Conservation (phyloP, 2,329 filamentous ascomycete species). For the Pseudocercospora cruenta region DNA sequence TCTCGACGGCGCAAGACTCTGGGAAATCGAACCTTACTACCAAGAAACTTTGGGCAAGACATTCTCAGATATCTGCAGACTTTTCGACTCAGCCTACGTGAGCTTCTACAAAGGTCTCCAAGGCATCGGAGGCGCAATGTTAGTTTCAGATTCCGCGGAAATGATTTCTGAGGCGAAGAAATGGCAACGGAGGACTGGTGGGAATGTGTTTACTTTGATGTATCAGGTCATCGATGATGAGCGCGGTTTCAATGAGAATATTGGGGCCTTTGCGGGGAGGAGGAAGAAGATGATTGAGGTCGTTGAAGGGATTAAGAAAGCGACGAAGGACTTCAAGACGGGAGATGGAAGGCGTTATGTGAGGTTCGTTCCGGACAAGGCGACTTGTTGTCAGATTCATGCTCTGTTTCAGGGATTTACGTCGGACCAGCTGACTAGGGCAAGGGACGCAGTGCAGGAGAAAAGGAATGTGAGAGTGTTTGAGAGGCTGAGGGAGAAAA, state of each 20-base stretch:
- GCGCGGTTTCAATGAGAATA: slow-evolving; percentile 29
- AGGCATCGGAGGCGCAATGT: slow-evolving; percentile 26
- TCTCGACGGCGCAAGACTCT: slow-evolving; percentile 30
- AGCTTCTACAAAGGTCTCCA: slow-evolving; percentile 30
- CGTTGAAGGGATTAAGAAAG: slow-evolving; percentile 11
- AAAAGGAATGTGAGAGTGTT: slow-evolving; percentile 23
- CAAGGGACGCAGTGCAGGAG: slow-evolving; percentile 25
- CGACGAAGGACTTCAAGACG: slow-evolving; percentile 14
- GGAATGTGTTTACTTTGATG: slow-evolving; percentile 23
- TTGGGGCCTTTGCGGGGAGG: slow-evolving; percentile 24
- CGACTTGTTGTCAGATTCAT: slow-evolving; percentile 28
- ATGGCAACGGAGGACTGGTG: slow-evolving; percentile 29
- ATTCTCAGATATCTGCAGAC: slow-evolving; percentile 22
- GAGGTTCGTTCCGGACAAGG: slow-evolving; percentile 18
- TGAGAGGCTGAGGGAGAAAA: slow-evolving; percentile 22
- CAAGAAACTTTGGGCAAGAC: not conserved
- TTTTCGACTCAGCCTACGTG: slow-evolving; percentile 30
- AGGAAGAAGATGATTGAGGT: slow-evolving; percentile 30
- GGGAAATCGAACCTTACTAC: slow-evolving; percentile 35
- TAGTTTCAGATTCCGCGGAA: slow-evolving; percentile 21
- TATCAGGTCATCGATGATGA: slow-evolving; percentile 29
- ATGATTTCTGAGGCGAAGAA: slow-evolving; percentile 26
- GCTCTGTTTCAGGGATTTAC: slow-evolving; percentile 26
- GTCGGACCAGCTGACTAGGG: slow-evolving; percentile 17
- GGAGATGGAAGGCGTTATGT: slow-evolving; percentile 17